phyloP scores from a whole-genome alignment of 306 rosid species.

The Cajanus cajan region DNA sequence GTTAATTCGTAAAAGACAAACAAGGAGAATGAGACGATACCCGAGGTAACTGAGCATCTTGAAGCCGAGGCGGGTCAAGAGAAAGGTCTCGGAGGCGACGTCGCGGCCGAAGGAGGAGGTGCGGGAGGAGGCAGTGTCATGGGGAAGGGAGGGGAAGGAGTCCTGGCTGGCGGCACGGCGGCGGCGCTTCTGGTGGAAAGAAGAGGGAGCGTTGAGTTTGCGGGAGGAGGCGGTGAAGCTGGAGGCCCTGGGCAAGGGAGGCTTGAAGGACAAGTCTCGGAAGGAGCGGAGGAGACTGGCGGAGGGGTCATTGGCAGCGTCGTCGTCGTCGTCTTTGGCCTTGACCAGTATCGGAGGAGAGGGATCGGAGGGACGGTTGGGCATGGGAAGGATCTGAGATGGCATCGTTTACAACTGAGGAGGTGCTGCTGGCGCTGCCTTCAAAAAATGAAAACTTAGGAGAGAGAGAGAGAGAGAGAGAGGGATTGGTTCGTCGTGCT shows the following conservation, averaged over 20 bases:
- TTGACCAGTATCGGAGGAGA: constrained; percentile 26
- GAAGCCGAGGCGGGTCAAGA: constrained; percentile 61
- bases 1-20: not conserved
- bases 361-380: constrained; percentile 28
- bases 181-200: constrained; percentile 53
- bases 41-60: constrained; percentile 73
- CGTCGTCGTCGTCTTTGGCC: not conserved
- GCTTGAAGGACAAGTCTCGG: constrained; percentile 40
- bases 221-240: constrained; percentile 39
- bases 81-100: constrained; percentile 64
- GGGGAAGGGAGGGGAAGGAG: constrained; percentile 39
- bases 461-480: too few relatives aligned
- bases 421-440: too few relatives aligned
- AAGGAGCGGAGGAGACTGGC: constrained; percentile 38
- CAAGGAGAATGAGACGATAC: constrained; percentile 26
- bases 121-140: not conserved
- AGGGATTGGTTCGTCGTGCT: not conserved
- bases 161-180: constrained; percentile 62
- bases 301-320: constrained; percentile 40
- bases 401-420: too few relatives aligned
- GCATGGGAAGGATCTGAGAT: constrained; percentile 54
- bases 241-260: constrained; percentile 50
- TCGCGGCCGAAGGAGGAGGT: constrained; percentile 35
- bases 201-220: not conserved
- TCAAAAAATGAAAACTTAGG: not conserved